Evolutionary conservation across 139 green algal species (phyloP).

Genomic region (Ostreobium quekettii): DNA sequence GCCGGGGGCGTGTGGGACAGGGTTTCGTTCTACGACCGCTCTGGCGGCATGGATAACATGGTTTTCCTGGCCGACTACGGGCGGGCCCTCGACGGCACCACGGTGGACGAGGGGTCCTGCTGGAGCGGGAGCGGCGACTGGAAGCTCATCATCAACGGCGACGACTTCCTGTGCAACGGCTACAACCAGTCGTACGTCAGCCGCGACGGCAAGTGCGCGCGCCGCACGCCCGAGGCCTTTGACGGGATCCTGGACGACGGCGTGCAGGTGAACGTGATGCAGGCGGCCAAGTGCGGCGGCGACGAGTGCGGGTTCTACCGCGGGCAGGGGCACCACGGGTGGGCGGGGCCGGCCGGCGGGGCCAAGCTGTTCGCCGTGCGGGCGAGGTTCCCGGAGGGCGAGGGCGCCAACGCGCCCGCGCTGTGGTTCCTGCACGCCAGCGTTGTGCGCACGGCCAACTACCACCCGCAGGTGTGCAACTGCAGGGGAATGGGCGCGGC

Average conservation of each 20-base stretch:
- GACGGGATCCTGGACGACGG: conserved; percentile 8
- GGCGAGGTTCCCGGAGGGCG: conserved; percentile 1
- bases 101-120: conserved; percentile 11
- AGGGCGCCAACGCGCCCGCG: conserved; percentile 3
- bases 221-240: conserved; percentile 6
- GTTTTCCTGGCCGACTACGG: conserved; percentile 20
- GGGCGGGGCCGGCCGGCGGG: not conserved
- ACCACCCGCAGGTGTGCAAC: conserved; percentile 14
- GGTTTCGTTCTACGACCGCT: conserved; percentile 7
- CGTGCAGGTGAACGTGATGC: conserved; percentile 18
- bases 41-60: conserved; percentile 16
- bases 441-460: conserved; percentile 11
- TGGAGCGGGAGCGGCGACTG: not conserved
- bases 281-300: not conserved
- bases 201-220: conserved; percentile 13
- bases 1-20: not conserved
- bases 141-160: conserved; percentile 9
- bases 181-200: conserved; percentile 9
- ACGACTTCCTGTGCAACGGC: conserved; percentile 19
- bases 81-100: not conserved
- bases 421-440: conserved; percentile 19
- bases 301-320: conserved; percentile 13
- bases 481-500: conserved; percentile 8
- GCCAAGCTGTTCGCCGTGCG: conserved; percentile 18
- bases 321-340: conserved; percentile 7